Evolutionary conservation across 148 eudicot species (phyloP), one percentile per base, ranked within the genome.

Genomic region (Chenopodium quinoa): DNA sequence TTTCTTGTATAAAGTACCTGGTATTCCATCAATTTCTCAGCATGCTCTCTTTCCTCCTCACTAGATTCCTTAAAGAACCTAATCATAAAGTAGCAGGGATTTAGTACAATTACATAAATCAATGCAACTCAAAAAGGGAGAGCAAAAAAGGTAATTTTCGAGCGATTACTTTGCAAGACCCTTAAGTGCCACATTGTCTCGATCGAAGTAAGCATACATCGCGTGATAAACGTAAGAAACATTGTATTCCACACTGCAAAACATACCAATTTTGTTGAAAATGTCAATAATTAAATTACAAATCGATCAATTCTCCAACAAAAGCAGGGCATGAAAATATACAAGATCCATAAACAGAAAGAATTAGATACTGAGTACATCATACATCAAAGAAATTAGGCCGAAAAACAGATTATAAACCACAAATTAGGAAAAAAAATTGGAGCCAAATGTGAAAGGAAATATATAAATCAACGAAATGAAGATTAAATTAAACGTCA

Each of bases 11-110:
- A 4, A 40, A 73, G 23, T 80, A 95, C 99, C 97, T 95, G 99
- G 79, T 95, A 93, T 84, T 93, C 93, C 99, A 95, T 95, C 0
- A 95, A 88, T 82, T 93, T 92, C 84, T 95, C 97, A 68, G 99
- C 97, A 78, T 95, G 99, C 27, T 82, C 97, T 78, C 99, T 90
- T 86, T 95, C 97, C 86, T 95, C 99, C 77, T 84, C 91, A 81
- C 99, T 95, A 0, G 97, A 92, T 77, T 95, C 97, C 88, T 90
- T 91, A 79, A 93, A 95, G 80, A 95, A 95, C 83, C 99, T 95
- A 78, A 34, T 22, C 46, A 81, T 52, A 60, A 70, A 70, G 4
- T 62, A 81, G 40, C 65, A 25, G 37, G 25, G 22, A 19, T 78
- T 54, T 7, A 75, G 37, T 23, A 82, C 54, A 47, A 37, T 10